Evolutionary conservation across 2,329 filamentous ascomycete genomes (phyloP).

Genomic region (Cladophialophora chaetospira): DNA sequence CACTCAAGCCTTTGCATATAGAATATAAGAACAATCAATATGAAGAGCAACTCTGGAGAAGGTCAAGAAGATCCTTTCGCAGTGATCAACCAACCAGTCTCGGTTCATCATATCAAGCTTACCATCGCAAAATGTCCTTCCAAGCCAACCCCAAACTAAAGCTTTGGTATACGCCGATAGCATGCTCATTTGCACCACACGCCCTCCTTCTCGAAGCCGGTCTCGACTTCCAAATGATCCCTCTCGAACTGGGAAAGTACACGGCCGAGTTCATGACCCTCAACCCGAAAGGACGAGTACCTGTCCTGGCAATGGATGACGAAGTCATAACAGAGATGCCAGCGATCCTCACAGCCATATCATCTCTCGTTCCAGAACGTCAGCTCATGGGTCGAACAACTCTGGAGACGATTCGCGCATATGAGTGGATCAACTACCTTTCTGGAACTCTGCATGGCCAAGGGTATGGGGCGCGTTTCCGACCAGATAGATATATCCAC

Average conservation of each 20-base stretch:
- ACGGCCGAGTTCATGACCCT: constrained; percentile 31
- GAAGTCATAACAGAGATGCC: constrained; percentile 40
- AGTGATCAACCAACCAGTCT: too few relatives aligned
- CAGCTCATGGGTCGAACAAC: constrained; percentile 37
- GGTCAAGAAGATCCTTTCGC: too few relatives aligned
- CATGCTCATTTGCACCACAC: constrained; percentile 39
- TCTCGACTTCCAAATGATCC: constrained; percentile 31
- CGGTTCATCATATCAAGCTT: too few relatives aligned
- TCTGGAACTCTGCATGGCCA: constrained; percentile 38
- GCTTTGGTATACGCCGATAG: constrained; percentile 26
- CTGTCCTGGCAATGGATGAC: constrained; percentile 36
- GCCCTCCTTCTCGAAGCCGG: constrained; percentile 37
- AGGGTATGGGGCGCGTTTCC: constrained; percentile 35
- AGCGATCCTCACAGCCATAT: constrained; percentile 39
- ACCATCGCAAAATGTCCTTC: too few relatives aligned
- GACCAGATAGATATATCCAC: constrained; percentile 35
- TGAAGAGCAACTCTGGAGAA: too few relatives aligned
- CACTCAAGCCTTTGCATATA: too few relatives aligned
- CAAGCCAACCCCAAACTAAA: too few relatives aligned
- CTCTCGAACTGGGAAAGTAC: constrained; percentile 22
- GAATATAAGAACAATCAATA: too few relatives aligned
- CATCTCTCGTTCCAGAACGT: constrained; percentile 36
- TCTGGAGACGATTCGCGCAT: constrained; percentile 37
- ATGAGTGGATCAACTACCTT: constrained; percentile 43
- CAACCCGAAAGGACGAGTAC: constrained; percentile 40